Evolutionary conservation across 805 yeast species (phyloP), one percentile per base, ranked within the genome.

Genomic region (Yamadazyma insecticola): DNA sequence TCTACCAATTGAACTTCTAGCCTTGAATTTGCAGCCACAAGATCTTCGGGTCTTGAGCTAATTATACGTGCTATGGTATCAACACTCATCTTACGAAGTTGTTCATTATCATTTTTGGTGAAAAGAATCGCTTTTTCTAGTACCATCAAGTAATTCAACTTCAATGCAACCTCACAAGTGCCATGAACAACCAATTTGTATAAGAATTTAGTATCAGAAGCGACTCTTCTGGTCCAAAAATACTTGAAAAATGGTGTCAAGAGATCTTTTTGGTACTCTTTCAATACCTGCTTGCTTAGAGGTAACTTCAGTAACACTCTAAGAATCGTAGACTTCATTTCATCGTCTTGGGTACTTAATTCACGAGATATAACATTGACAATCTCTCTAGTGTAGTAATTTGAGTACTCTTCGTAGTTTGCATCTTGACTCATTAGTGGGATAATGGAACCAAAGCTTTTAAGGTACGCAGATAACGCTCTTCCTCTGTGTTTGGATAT

Each of bases 171-270:
- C 2, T 71, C 71, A 12, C 72, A 70, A 0, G 95, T 79, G 0
- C 96, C 78, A 22, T 80, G 85, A 1, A 81, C 72, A 19, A 88
- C 90, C 32, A 76, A 59, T 29, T 68, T 68, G 20, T 71, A 68
- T 6, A 77, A 51, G 30, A 78, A 73, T 3, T 43, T 42, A 2
- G 58, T 50, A 49, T 83, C 92, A 28, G 82, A 53, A 0, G 97
- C 95, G 33, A 76, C 62, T 47, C 96, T 66, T 47, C 96, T 70
- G 25, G 72, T 78, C 97, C 97, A 90, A 50, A 86, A 89, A 35
- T 65, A 57, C 38, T 68, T 65, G 50, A 88, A 76, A 40, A 87
- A 85, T 0, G 77, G 72, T 1, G 75, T 73, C 3, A 77, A 53
- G 2, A 83, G 67, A 14, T 76, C 74, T 5, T 63, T 67, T 25